phyloP scores from a whole-genome alignment of 495 filamentous ascomycete genomes.

The Lasiosphaeriaceae sp. region DNA sequence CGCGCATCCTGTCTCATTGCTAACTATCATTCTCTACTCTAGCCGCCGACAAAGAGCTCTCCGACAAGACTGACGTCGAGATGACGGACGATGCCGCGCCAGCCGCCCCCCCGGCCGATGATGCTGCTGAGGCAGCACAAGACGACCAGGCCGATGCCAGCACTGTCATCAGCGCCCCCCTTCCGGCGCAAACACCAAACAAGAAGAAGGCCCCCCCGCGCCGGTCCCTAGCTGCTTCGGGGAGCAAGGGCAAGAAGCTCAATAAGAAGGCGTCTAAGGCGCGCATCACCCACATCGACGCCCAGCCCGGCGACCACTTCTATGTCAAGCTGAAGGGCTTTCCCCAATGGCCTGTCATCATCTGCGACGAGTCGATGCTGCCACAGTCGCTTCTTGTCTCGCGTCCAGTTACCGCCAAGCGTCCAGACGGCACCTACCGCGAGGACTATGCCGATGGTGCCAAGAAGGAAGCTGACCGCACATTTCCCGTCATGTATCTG shows the following conservation, averaged over 20 bases:
- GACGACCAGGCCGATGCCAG: constrained; percentile 18
- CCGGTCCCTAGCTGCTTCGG: constrained; percentile 67
- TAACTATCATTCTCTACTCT: constrained; percentile 13
- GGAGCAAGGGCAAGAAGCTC: constrained; percentile 72
- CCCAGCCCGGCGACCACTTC: constrained; percentile 80
- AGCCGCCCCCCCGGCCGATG: constrained; percentile 24
- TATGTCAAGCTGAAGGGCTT: constrained; percentile 85
- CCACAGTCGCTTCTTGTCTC: constrained; percentile 63
- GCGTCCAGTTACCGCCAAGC: constrained; percentile 76
- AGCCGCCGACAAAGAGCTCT: constrained; percentile 16
- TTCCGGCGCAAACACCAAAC: constrained; percentile 29
- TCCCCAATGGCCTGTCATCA: constrained; percentile 85
- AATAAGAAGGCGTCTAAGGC: constrained; percentile 77
- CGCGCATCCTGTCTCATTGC: neutral
- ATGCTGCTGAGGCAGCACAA: constrained; percentile 20
- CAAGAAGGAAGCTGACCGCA: constrained; percentile 75
- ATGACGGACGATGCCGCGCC: constrained; percentile 31
- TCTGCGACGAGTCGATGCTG: constrained; percentile 89
- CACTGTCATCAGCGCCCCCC: neutral
- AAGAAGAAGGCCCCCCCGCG: constrained; percentile 48
- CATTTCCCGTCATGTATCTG: constrained; percentile 91
- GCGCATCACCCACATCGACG: constrained; percentile 67
- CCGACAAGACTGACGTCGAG: constrained; percentile 34
- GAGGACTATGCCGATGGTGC: constrained; percentile 79
- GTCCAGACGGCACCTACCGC: constrained; percentile 75